Base-by-base conservation (phyloP, 495 filamentous ascomycete genomes). In the Penicillium arizonense region DNA sequence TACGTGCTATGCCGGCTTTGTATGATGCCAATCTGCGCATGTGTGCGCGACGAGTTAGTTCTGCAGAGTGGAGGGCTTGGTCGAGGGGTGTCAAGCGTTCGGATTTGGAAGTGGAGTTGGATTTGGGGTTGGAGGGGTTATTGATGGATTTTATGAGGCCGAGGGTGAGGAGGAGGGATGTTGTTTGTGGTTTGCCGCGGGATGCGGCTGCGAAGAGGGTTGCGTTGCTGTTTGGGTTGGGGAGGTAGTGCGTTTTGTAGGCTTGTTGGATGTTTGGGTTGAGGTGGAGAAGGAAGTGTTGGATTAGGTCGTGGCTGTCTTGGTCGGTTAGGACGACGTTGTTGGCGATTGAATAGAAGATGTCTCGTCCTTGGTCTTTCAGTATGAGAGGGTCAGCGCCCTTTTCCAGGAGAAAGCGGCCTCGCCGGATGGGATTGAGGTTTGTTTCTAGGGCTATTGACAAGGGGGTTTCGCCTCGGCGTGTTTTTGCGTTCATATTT, bases 271-370 rank as follows among this genome's bases (percentile, higher is more conserved):
- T 49, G 36, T 49, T 30, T 8, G 38, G 8, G 13, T 48, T 33
- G 3, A 58, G 16, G 3, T 26, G 21, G 24, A 16, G 18, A 13
- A 58, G 50, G 23, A 58, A 44, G n/a, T 48, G 39, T 3, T 34
- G 8, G 2, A 58, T 58, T 3, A 58, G 39, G 10, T 58, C 50
- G 38, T 36, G 45, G 42, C 44, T 58, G 21, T 4, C 23, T 45
- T 53, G 49, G 32, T 58, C 55, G 11, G 16, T 58, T 5, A 58
- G 35, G 12, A 49, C 33, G 26, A 18, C 50, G 14, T 58, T 58
- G 30, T 53, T 53, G 36, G 50, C 55, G 5, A 58, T 50, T n/a
- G 55, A 48, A n/a, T 48, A 50, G 39, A 58, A 48, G 11, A 58
- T 53, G 10, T 58, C 55, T 38, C 50, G 46, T 13, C 37, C 55